Conservation (phyloP, 345 rosid species). For the Euphorbia tirucalli region DNA sequence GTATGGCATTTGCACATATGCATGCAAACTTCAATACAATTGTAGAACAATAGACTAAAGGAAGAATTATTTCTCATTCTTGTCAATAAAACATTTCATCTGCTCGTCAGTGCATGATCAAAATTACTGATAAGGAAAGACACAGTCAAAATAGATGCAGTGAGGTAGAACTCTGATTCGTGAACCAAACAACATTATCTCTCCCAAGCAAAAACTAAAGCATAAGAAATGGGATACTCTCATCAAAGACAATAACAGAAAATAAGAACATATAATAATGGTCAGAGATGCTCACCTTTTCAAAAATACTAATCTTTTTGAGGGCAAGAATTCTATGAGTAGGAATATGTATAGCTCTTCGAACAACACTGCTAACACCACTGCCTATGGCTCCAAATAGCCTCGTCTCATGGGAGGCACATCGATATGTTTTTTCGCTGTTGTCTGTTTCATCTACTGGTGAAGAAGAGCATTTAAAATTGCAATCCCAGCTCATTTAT, state of each 20-base stretch:
- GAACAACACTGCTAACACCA: constrained; percentile 97
- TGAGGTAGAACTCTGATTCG: not conserved
- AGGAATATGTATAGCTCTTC: constrained; percentile 92
- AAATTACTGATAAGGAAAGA: too few species aligned
- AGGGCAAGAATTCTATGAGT: constrained; percentile 78
- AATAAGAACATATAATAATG: constrained; percentile 3
- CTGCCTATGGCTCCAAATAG: constrained; percentile 91
- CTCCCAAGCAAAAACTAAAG: not conserved
- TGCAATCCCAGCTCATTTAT: constrained; percentile 88
- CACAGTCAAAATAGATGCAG: not conserved
- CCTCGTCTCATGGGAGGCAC: constrained; percentile 94
- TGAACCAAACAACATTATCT: not conserved
- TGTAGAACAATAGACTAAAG: not conserved
- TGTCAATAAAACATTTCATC: not conserved
- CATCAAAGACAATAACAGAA: constrained; percentile 1
- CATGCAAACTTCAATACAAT: not conserved
- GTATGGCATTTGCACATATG: too few species aligned
- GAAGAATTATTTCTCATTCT: not conserved
- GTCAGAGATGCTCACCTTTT: constrained; percentile 48
- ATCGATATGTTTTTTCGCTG: constrained; percentile 65
- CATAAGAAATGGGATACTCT: not conserved
- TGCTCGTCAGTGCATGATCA: not conserved
- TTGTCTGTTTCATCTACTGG: constrained; percentile 55
- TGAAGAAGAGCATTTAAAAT: constrained; percentile 67
- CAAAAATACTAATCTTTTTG: constrained; percentile 88